Evolutionary conservation across 2,329 filamentous ascomycete species (phyloP), one percentile per base, ranked within the genome.

Genomic region (Chrysosporium keratinophilum): DNA sequence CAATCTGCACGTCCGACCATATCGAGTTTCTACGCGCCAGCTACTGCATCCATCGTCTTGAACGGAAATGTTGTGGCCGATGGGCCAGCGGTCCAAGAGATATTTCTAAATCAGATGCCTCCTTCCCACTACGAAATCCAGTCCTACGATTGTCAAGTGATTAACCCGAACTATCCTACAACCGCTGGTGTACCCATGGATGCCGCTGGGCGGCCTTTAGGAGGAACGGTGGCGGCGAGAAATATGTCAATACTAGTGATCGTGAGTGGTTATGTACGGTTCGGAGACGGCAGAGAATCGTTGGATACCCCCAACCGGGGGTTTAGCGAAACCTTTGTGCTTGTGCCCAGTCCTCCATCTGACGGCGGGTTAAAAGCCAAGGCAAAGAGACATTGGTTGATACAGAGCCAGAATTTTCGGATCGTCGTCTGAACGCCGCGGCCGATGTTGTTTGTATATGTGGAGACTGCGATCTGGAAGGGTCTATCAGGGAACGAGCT

Each of bases 251-350:
- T 95, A 56, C 71, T 84, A 35, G 78, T 94, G n/a, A 78, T 83
- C 55, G 81, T 88, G 50, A 85, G 80, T 63, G 88, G 88, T 4
- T 80, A 75, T 57, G 81, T 94, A 37, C 78, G 81, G 59, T 84
- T 86, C 63, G 83, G 83, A 47, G 78, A 80, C 56, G 77, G 76
- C 43, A 56, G 51, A 50, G 59, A 57, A 55, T 67, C 69, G 43
- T 77, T 77, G 60, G 79, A 83, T 31, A 78, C 80, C 12, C 78
- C 78, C 12, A 78, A 81, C 67, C 81, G 81, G 60, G 81, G 80
- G 35, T 95, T 95, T 67, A 85, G 82, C 63, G 89, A 95, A 68
- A 84, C 79, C 0, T 84, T 95, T 65, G 79, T 94, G 20, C 74
- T 95, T 52, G 85, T 91, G 37, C 88, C 89, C 6, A 87, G 88